A percentile compares a stretch with the other conserved stretches of the same genome.
Evolutionary conservation across 2,329 filamentous ascomycete genomes (phyloP).

Genomic region (Aspergillus sojae): DNA sequence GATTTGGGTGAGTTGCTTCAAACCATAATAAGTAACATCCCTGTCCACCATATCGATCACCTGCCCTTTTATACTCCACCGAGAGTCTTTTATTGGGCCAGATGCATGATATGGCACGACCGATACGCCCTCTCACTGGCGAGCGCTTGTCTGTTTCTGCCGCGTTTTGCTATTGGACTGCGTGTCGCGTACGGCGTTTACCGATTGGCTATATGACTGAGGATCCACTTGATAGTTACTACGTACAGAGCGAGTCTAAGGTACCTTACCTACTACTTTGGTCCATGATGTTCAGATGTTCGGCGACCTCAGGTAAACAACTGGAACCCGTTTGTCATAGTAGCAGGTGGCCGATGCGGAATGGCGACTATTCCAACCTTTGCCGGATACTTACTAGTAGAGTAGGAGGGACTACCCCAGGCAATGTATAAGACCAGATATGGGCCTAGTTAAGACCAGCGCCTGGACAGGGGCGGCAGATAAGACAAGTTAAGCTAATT

Average conservation of each 20-base stretch:
- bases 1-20: not conserved
- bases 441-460: not conserved
- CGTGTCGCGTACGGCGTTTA: not conserved
- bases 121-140: not conserved
- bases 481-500: not conserved
- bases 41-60: not conserved
- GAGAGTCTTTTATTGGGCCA: not conserved
- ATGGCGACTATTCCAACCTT: not conserved
- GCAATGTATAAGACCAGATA: not conserved
- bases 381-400: not conserved
- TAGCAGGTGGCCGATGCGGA: no score
- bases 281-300: not conserved
- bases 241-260: no score
- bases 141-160: slow-evolving; percentile 1
- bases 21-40: not conserved
- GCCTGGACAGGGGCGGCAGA: not conserved
- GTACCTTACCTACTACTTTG: no score
- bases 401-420: not conserved
- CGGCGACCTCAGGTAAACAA: not conserved
- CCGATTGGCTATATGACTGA: not conserved
- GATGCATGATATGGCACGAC: not conserved
- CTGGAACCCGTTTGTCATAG: not conserved
- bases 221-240: not conserved
- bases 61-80: not conserved
- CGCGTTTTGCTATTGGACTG: not conserved